phyloP scores from a whole-genome alignment of 805 yeast genomes.

The Ogataea pilisensis region DNA sequence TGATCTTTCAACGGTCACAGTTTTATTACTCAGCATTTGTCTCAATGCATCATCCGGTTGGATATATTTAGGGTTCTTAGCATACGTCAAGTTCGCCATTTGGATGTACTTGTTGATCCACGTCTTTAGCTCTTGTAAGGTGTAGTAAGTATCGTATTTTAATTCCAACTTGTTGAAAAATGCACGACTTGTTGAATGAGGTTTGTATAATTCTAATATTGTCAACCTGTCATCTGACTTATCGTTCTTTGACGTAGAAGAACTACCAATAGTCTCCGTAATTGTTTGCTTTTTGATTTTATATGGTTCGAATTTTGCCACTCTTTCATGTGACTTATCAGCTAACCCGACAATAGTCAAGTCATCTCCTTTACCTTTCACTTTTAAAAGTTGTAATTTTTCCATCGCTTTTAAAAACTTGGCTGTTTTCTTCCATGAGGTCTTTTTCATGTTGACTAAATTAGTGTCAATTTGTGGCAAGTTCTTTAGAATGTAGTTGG shows the following conservation, averaged over 20 bases:
- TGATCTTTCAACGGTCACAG: conserved; percentile 34
- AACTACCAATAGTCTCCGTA: not conserved
- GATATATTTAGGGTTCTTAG: conserved; percentile 50
- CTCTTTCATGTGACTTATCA: conserved; percentile 39
- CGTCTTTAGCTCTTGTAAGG: conserved; percentile 49
- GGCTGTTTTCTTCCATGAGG: conserved; percentile 86
- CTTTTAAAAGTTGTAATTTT: conserved; percentile 59
- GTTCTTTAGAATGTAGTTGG: conserved; percentile 63
- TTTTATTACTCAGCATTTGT: conserved; percentile 21
- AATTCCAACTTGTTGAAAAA: conserved; percentile 42
- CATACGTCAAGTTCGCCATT: conserved; percentile 45
- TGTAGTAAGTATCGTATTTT: conserved; percentile 40
- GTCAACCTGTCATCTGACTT: conserved; percentile 15
- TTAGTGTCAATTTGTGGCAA: conserved; percentile 61
- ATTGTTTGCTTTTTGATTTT: conserved; percentile 31
- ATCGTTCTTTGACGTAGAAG: not conserved
- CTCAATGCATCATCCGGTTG: conserved; percentile 44
- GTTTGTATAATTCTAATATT: conserved; percentile 48
- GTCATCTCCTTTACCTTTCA: conserved; percentile 86
- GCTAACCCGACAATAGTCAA: conserved; percentile 52
- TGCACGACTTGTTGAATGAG: conserved; percentile 44
- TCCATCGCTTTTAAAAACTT: conserved; percentile 86
- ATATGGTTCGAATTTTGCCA: conserved; percentile 65
- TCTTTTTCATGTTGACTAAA: conserved; percentile 62
- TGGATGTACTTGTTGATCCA: conserved; percentile 55